Base-by-base conservation (phyloP, 2,329 filamentous ascomycete species). In the Eurotiales sp. region DNA sequence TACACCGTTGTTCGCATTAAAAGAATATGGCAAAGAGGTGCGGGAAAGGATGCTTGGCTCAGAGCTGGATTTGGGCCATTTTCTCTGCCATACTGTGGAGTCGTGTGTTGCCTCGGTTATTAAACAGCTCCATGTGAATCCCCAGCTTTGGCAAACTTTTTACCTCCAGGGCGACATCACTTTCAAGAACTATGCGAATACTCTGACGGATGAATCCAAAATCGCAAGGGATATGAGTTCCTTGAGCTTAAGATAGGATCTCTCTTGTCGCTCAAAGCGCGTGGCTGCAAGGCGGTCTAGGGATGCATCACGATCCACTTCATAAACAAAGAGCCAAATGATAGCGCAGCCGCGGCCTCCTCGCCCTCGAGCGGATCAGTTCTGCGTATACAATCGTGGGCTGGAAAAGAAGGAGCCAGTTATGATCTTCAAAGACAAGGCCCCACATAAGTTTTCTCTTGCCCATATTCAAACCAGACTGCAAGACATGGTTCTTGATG, bases 381-480 rank as follows among this genome's bases (percentile, higher is more conserved):
- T 69, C 48, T 70, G 65, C 55, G n/a, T 46, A 6, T 46, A 46
- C 12, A 46, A 46, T 34, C 30, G 30, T 6, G 19, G 43, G 4
- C 43, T 14, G 19, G 56, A 57, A 3, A 45, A 19, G 22, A 58
- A 60, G 55, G 45, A 61, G 14, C 58, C 61, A 6, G 62, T 59
- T 22, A 64, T 58, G 50, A 58, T 69, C 40, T 61, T 64, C 29
- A 69, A 80, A 60, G 76, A 77, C 55, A 80, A 77, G 63, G 57
- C 72, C n/a, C 75, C 73, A 0, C 68, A 77, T 56, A 77, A 79
- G 56, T 59, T 80, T 2, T 71, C 71, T 6, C 59, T 66, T 32
- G 57, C 56, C 14, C 67, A 75, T 56, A 71, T 80, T 46, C 68
- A 70, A 30, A 51, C 64, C 22, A 70, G 75, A 22, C 65, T 79